Percentiles rank a stretch among this genome's conserved stretches.
These are phyloP conservation scores for Pseudofabraea citricarpa DNA, from an alignment of 2,329 filamentous ascomycete genomes.

Conservation along the genomic window DNA sequence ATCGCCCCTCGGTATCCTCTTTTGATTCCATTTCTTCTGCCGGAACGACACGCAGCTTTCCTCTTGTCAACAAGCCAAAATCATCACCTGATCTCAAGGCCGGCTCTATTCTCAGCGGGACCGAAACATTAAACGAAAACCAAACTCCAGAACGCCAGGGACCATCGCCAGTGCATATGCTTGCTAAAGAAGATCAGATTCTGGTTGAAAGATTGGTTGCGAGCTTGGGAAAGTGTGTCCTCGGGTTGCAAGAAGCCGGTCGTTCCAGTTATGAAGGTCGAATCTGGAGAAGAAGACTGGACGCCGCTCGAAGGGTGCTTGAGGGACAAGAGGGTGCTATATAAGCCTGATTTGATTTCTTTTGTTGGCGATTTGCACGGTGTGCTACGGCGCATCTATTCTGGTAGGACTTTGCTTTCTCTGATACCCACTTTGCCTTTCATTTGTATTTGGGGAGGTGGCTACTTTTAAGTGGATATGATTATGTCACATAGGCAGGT, in stretches of 20 bases:
- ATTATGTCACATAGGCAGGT: not conserved
- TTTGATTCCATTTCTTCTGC: slow-evolving; percentile 34
- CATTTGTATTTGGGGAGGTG: not conserved
- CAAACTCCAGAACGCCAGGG: slow-evolving; percentile 10
- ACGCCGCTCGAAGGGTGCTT: slow-evolving; percentile 67
- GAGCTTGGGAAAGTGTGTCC: slow-evolving; percentile 54
- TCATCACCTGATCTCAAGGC: slow-evolving; percentile 4
- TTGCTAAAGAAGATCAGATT: slow-evolving; percentile 48
- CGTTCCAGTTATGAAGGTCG: slow-evolving; percentile 52
- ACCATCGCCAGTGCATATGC: slow-evolving; percentile 26
- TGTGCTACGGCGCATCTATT: slow-evolving; percentile 12
- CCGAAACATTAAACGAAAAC: slow-evolving; percentile 9
- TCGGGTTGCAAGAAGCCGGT: slow-evolving; percentile 51
- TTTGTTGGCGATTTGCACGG: too few species aligned
- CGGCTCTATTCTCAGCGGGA: slow-evolving; percentile 13
- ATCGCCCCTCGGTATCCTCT: slow-evolving; percentile 54
- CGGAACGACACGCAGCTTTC: slow-evolving; percentile 58
- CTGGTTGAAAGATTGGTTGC: slow-evolving; percentile 56
- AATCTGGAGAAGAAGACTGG: slow-evolving; percentile 65
- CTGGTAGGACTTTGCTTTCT: slow-evolving; percentile 7
- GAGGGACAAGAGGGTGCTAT: slow-evolving; percentile 57
- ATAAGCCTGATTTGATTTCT: too few species aligned
- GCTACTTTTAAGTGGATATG: not conserved
- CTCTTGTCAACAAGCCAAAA: slow-evolving; percentile 49
- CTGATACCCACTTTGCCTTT: slow-evolving; percentile 18